phyloP scores from a whole-genome alignment of 2,329 filamentous ascomycete species.

The Microdochium paspali region DNA sequence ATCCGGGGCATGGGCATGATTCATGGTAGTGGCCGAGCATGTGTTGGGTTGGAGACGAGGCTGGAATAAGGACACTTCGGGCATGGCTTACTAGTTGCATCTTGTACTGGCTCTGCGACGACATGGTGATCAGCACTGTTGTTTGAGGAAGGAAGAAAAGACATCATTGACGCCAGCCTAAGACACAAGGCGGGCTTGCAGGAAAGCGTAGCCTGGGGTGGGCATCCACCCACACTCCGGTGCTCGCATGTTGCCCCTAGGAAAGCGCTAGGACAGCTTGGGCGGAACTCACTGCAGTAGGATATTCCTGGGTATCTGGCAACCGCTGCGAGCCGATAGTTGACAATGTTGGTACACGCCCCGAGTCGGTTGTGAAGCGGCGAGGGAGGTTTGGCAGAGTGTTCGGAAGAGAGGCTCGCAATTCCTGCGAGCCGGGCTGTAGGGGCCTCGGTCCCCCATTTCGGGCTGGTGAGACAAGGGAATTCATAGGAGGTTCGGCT shows the following conservation, averaged over 20 bases:
- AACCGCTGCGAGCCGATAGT: conserved; percentile 46
- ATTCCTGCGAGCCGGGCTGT: conserved; percentile 53
- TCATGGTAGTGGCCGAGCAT: background rate
- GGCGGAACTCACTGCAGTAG: conserved; percentile 20
- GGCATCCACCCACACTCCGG: background rate
- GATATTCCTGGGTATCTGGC: conserved; percentile 41
- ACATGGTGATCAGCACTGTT: background rate
- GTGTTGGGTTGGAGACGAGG: background rate
- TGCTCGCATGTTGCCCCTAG: background rate
- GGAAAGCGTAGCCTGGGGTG: background rate
- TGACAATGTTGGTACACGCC: conserved; percentile 68
- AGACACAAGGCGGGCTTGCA: conserved; percentile 1
- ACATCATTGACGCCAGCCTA: background rate
- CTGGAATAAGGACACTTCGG: background rate
- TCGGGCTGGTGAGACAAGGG: conserved; percentile 65
- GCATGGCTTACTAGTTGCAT: conserved; percentile 62
- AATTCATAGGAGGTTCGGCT: conserved; percentile 66
- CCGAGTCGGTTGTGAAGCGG: conserved; percentile 87
- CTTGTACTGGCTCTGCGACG: conserved; percentile 21
- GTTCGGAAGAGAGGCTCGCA: conserved; percentile 58
- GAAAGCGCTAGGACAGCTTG: background rate
- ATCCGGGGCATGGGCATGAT: conserved; percentile 1
- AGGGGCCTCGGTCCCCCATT: conserved; percentile 52
- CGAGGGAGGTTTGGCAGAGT: conserved; percentile 48
- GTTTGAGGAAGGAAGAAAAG: background rate